Percentiles rank a stretch among this genome's conserved stretches.
Conservation (phyloP, 116 monocot genomes). For the Cymodocea nodosa region DNA sequence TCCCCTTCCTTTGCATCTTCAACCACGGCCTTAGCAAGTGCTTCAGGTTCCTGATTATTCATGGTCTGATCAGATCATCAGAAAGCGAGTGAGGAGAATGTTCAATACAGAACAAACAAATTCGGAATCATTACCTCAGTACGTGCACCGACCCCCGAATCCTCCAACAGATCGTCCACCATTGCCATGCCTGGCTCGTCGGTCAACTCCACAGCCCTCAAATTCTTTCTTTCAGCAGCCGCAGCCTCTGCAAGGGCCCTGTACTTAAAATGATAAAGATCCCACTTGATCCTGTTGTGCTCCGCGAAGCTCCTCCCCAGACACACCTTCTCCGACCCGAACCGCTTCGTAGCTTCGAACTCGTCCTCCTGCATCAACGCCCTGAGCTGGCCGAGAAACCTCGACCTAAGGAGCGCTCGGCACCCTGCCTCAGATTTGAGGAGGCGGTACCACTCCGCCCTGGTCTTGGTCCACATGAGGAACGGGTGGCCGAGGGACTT, state of each 20-base stretch:
- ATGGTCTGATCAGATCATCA: not conserved
- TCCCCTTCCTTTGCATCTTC: not conserved
- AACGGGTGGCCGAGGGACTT: conserved; percentile 6
- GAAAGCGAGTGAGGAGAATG: not conserved
- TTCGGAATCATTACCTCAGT: not conserved
- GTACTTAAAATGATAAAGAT: conserved; percentile 8
- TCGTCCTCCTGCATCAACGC: conserved; percentile 4
- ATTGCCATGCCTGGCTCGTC: no score
- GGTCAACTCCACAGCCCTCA: not conserved
- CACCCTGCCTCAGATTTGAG: conserved; percentile 5
- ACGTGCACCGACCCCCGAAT: not conserved
- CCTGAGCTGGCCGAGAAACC: conserved; percentile 5
- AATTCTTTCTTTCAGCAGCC: not conserved
- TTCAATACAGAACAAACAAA: not conserved
- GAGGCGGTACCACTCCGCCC: conserved; percentile 9
- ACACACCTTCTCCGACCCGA: conserved; percentile 12
- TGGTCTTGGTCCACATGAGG: conserved; percentile 10
- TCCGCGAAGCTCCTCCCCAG: conserved; percentile 7
- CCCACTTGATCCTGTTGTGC: conserved; percentile 13
- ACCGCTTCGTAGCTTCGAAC: conserved; percentile 5
- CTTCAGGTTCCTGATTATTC: conserved; percentile 4
- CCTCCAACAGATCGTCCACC: not conserved
- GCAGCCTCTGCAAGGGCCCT: not conserved
- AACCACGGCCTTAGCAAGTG: no score
- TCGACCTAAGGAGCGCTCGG: conserved; percentile 1